phyloP scores from a whole-genome alignment of 768 basidiomycete species.

The Podaxis mareebaensis region DNA sequence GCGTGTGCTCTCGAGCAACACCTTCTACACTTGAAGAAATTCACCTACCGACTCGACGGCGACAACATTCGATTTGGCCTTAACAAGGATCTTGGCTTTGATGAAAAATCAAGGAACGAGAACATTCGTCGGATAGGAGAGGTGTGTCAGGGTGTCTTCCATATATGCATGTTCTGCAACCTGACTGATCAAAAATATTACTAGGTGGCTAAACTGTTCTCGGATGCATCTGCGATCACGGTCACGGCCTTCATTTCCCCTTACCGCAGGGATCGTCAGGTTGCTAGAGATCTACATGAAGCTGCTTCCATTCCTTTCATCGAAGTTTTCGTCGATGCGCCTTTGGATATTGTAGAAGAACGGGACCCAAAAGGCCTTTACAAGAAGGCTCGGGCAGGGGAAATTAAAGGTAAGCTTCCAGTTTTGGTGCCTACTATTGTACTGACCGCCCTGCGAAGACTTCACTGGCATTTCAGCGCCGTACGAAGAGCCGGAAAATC shows the following conservation, averaged over 20 bases:
- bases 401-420: constrained; percentile 78
- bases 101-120: constrained; percentile 88
- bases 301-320: constrained; percentile 76
- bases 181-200: constrained; percentile 28
- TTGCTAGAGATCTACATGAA: constrained; percentile 82
- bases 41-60: constrained; percentile 91
- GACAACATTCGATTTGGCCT: constrained; percentile 95
- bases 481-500: constrained; percentile 82
- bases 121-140: constrained; percentile 98
- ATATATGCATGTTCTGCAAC: too few species aligned
- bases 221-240: constrained; percentile 81
- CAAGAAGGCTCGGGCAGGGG: constrained; percentile 92
- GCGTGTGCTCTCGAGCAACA: constrained; percentile 97
- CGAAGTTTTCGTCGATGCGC: constrained; percentile 95
- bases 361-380: constrained; percentile 98
- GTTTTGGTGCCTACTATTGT: background rate
- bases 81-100: constrained; percentile 95
- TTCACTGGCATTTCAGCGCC: constrained; percentile 98
- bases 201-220: constrained; percentile 95
- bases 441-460: constrained; percentile 48
- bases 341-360: constrained; percentile 81
- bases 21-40: constrained; percentile 82
- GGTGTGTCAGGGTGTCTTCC: constrained; percentile 42
- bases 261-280: constrained; percentile 82
- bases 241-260: constrained; percentile 99